phyloP scores from a whole-genome alignment of 176 grass and related monocot genomes.

The Stipa capillata region DNA sequence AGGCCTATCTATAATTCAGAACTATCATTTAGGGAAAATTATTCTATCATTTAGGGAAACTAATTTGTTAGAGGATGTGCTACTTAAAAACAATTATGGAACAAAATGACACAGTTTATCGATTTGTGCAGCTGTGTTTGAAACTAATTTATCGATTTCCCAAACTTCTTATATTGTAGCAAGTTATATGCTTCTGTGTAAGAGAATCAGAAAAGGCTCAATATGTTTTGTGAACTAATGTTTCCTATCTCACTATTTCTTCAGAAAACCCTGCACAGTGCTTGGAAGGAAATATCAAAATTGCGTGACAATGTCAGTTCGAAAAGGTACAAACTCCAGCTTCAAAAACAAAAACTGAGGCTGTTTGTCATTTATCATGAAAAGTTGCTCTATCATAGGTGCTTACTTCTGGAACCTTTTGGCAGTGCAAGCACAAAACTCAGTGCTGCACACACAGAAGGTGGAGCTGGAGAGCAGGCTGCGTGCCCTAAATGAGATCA shows the following conservation, averaged over 20 bases:
- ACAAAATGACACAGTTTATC: too few species aligned
- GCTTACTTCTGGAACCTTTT: conserved; percentile 10
- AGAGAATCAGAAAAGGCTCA: not conserved
- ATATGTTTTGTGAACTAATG: not conserved
- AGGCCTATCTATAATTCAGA: too few species aligned
- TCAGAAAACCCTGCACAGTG: too few species aligned
- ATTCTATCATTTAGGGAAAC: too few species aligned
- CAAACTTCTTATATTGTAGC: not conserved
- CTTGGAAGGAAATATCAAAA: too few species aligned
- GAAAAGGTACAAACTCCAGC: conserved; percentile 54
- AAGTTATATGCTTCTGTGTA: not conserved
- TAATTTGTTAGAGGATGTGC: too few species aligned
- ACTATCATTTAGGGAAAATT: too few species aligned
- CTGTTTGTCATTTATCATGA: not conserved
- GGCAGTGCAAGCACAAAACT: conserved; percentile 52
- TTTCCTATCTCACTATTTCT: conserved; percentile 11
- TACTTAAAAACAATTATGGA: too few species aligned
- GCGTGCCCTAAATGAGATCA: conserved; percentile 44
- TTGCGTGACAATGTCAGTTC: conserved; percentile 59
- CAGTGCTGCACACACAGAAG: conserved; percentile 61
- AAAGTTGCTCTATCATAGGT: not conserved
- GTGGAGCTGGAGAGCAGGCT: conserved; percentile 60
- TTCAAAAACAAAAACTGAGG: too few species aligned
- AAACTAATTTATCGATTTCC: not conserved
- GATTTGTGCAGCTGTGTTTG: not conserved